Percentiles rank a stretch among this genome's conserved stretches.
Conservation (phyloP, 164 flowering plant species). For the Echeveria elegans region DNA sequence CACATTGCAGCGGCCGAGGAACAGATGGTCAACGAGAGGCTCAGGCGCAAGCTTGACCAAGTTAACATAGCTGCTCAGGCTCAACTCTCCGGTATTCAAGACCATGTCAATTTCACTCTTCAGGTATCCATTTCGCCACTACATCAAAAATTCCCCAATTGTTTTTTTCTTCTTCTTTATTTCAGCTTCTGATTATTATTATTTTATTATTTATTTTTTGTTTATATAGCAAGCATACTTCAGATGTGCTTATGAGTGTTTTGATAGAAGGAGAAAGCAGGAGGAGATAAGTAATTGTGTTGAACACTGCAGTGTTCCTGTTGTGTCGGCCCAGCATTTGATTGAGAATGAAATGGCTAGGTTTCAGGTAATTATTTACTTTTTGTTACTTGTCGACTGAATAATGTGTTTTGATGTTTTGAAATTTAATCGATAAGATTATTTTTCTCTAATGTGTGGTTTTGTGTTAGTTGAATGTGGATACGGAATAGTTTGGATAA, state of each 20-base stretch:
- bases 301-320: slow-evolving; percentile 85
- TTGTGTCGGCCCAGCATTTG: slow-evolving; percentile 52
- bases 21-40: slow-evolving; percentile 55
- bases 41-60: slow-evolving; percentile 61
- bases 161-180: not conserved
- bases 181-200: not conserved
- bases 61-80: slow-evolving; percentile 68
- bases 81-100: slow-evolving; percentile 66
- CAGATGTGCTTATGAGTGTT: slow-evolving; percentile 90
- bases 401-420: too few relatives aligned
- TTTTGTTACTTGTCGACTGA: too few relatives aligned
- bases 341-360: slow-evolving; percentile 83
- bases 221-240: slow-evolving; percentile 80
- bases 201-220: not conserved
- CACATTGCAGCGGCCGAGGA: slow-evolving; percentile 72
- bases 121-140: slow-evolving; percentile 39
- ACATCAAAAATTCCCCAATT: not conserved
- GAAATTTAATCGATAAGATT: too few relatives aligned
- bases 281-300: slow-evolving; percentile 76
- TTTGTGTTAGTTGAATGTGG: too few relatives aligned
- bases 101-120: slow-evolving; percentile 90
- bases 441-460: too few relatives aligned
- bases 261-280: slow-evolving; percentile 62
- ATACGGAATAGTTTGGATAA: too few relatives aligned
- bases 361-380: slow-evolving; percentile 67